Evolutionary conservation across 129 eudicot species (phyloP).

Genomic region (Mikania micrantha): DNA sequence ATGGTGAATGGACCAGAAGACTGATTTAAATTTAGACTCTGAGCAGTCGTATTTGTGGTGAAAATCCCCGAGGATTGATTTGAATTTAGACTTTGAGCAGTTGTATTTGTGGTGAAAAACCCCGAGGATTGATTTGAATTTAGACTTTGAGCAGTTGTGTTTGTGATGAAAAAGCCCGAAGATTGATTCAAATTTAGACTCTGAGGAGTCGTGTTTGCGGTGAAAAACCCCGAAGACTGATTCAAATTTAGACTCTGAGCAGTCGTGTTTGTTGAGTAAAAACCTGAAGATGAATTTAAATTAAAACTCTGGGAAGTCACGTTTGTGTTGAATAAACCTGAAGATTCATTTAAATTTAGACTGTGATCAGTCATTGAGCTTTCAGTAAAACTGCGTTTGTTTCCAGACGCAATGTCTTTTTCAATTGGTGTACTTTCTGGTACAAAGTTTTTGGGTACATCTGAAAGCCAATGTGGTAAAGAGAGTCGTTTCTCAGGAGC

Average conservation of each 20-base stretch:
- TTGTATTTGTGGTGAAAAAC: background rate
- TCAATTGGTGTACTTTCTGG: conserved; percentile 48
- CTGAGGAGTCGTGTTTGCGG: background rate
- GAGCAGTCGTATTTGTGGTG: conserved; percentile 7
- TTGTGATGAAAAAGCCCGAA: background rate
- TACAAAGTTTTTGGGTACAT: conserved; percentile 25
- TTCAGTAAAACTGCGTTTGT: conserved; percentile 77
- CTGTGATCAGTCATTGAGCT: conserved; percentile 36
- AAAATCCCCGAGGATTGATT: background rate
- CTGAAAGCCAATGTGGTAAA: conserved; percentile 38
- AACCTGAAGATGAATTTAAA: conserved; percentile 47
- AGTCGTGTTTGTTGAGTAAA: conserved; percentile 26
- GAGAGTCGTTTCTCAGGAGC: conserved; percentile 72
- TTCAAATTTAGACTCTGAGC: background rate
- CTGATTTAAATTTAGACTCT: background rate
- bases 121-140: background rate
- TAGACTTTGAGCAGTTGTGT: background rate
- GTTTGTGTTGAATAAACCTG: conserved; percentile 34
- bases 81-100: background rate
- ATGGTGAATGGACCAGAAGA: conserved; percentile 12
- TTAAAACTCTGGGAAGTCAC: background rate
- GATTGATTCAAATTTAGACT: background rate
- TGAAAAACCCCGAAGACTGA: background rate
- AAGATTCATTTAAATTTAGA: conserved; percentile 40
- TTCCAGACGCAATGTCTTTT: conserved; percentile 37